Percentiles rank a stretch among this genome's conserved stretches.
Conservation (phyloP, 768 basidiomycete genomes). For the Obba rivulosa region DNA sequence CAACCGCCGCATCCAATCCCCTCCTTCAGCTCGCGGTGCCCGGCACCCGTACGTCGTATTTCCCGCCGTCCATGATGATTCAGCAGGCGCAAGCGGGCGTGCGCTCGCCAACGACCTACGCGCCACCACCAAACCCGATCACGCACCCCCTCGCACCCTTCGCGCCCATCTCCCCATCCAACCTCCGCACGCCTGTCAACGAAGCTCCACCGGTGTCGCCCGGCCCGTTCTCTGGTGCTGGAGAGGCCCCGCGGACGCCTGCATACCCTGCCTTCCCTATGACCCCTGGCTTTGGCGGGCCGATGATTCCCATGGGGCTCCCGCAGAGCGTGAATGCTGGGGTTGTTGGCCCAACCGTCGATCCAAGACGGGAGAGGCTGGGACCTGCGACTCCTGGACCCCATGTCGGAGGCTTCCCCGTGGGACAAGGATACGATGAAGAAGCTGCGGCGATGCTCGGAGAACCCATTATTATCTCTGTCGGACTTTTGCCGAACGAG, state of each 20-base stretch:
- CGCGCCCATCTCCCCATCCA: constrained; percentile 27
- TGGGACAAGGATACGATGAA: constrained; percentile 25
- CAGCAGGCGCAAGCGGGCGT: constrained; percentile 23
- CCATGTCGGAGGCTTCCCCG: constrained; percentile 31
- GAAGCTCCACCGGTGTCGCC: not conserved
- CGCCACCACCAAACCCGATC: constrained; percentile 23
- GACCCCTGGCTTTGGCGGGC: constrained; percentile 48
- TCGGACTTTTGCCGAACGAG: constrained; percentile 40
- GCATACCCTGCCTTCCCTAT: constrained; percentile 48
- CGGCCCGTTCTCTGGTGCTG: not conserved
- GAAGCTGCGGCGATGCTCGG: constrained; percentile 26
- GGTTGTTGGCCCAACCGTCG: constrained; percentile 53
- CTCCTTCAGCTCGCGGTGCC: not conserved
- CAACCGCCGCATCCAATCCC: constrained; percentile 3
- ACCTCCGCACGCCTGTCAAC: constrained; percentile 7
- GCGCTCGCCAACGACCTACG: constrained; percentile 52
- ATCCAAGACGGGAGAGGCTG: constrained; percentile 60
- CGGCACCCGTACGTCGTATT: constrained; percentile 15
- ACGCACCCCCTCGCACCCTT: constrained; percentile 1
- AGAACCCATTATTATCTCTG: constrained; percentile 66
- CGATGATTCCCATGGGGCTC: constrained; percentile 25
- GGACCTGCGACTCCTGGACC: constrained; percentile 51
- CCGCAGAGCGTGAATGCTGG: constrained; percentile 40
- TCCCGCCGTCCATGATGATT: constrained; percentile 31
- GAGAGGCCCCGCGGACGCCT: constrained; percentile 45